Conservation (phyloP, 2,329 filamentous ascomycete genomes). For the Ophiosphaerella korrae region DNA sequence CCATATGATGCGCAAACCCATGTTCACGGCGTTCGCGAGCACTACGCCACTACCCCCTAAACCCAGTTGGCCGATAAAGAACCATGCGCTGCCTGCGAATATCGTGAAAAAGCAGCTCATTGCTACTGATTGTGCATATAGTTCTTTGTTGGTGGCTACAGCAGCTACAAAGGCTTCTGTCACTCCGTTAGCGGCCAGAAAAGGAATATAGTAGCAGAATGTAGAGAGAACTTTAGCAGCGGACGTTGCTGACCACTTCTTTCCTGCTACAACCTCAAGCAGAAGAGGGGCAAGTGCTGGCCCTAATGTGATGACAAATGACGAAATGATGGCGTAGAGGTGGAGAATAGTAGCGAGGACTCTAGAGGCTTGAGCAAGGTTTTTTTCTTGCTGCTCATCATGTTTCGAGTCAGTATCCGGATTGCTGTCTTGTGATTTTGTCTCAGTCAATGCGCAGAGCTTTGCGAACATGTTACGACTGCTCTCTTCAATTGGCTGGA, state of each 20-base stretch:
- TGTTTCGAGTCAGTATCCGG: constrained; percentile 4
- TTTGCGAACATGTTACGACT: constrained; percentile 88
- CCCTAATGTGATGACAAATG: constrained; percentile 71
- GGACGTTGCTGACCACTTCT: constrained; percentile 74
- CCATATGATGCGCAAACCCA: constrained; percentile 84
- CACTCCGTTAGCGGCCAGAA: constrained; percentile 89
- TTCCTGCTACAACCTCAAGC: constrained; percentile 76
- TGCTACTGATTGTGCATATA: constrained; percentile 78
- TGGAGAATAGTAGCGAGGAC: constrained; percentile 70
- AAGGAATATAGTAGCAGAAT: constrained; percentile 92
- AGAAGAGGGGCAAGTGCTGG: constrained; percentile 76
- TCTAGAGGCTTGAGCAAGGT: constrained; percentile 47
- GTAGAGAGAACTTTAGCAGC: constrained; percentile 74
- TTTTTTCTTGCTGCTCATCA: constrained; percentile 22
- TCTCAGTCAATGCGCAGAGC: constrained; percentile 60
- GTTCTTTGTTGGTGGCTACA: constrained; percentile 74
- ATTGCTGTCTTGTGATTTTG: constrained; percentile 15
- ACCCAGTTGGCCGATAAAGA: constrained; percentile 71
- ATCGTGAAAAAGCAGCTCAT: constrained; percentile 81
- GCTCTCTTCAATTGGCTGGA: constrained; percentile 95
- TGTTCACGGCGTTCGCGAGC: constrained; percentile 86
- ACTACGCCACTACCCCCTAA: constrained; percentile 83
- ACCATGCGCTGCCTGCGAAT: constrained; percentile 75
- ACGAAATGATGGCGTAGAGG: constrained; percentile 75
- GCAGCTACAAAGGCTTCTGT: constrained; percentile 91